These are phyloP conservation scores for Annulohypoxylon bovei DNA, from an alignment of 495 filamentous ascomycete species.

Conservation along the genomic window DNA sequence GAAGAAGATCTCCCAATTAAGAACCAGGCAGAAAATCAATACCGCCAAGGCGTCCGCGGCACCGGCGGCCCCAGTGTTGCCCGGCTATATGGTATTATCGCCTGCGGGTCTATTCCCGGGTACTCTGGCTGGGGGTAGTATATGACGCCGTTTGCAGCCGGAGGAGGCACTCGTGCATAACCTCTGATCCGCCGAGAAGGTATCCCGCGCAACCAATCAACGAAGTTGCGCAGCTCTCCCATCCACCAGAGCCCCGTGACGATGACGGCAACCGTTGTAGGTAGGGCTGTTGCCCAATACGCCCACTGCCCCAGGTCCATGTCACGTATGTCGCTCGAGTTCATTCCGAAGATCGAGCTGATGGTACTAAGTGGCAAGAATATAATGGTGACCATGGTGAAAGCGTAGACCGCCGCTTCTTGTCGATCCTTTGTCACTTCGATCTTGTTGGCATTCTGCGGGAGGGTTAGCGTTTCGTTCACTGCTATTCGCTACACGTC, in stretches of 20 bases:
- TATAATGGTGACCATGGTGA: conserved; percentile 73
- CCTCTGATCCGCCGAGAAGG: conserved; percentile 25
- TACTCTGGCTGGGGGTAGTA: conserved; percentile 29
- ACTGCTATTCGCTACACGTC: conserved; percentile 20
- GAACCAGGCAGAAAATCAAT: background rate
- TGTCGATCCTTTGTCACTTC: conserved; percentile 54
- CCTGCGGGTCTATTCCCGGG: conserved; percentile 29
- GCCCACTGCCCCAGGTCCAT: conserved; percentile 58
- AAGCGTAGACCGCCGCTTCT: conserved; percentile 62
- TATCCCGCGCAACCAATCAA: conserved; percentile 29
- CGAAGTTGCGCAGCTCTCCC: conserved; percentile 43
- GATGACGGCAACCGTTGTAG: conserved; percentile 56
- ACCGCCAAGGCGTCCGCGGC: conserved; percentile 28
- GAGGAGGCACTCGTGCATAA: conserved; percentile 26
- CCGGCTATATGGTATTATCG: conserved; percentile 36
- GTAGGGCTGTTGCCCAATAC: conserved; percentile 61
- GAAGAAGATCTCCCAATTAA: background rate
- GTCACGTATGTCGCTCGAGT: conserved; percentile 61
- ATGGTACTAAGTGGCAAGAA: conserved; percentile 73
- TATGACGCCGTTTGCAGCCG: conserved; percentile 42
- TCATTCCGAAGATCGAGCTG: conserved; percentile 71
- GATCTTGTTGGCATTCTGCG: conserved; percentile 49
- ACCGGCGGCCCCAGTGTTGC: conserved; percentile 32
- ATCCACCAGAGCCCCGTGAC: conserved; percentile 50
- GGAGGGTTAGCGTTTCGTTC: conserved; percentile 1